phyloP scores from a whole-genome alignment of 148 eudicot species.

The Chenopodium formosanum region DNA sequence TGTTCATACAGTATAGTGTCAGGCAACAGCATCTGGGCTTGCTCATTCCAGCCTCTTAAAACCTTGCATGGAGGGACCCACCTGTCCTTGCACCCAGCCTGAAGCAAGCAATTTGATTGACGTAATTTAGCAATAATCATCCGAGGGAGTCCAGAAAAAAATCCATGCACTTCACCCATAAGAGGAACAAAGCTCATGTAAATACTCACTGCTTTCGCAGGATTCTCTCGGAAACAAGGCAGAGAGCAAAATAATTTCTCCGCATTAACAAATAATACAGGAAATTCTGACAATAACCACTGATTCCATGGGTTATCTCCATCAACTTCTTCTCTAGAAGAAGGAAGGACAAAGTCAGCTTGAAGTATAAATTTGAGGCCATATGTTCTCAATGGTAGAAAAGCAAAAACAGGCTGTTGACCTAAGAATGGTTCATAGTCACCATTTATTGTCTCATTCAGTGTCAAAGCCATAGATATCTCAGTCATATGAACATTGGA shows the following conservation, averaged over 20 bases:
- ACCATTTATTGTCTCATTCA: constrained; percentile 61
- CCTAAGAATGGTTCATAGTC: constrained; percentile 56
- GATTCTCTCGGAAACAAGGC: constrained; percentile 61
- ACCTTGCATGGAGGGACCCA: constrained; percentile 97
- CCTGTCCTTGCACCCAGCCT: constrained; percentile 53
- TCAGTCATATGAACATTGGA: constrained; percentile 73
- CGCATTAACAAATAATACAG: constrained; percentile 75
- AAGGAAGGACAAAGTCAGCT: constrained; percentile 98
- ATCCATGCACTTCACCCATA: constrained; percentile 91
- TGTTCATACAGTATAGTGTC: constrained; percentile 59
- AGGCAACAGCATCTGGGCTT: constrained; percentile 61
- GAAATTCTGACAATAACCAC: constrained; percentile 86
- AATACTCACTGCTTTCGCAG: constrained; percentile 70
- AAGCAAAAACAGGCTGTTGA: constrained; percentile 96
- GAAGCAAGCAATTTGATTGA: constrained; percentile 74
- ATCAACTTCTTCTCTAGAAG: constrained; percentile 98
- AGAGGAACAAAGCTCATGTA: constrained; percentile 95
- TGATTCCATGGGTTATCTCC: constrained; percentile 98
- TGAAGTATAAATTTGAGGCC: constrained; percentile 93
- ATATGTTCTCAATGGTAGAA: constrained; percentile 90
- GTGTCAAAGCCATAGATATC: constrained; percentile 84
- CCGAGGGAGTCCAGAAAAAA: constrained; percentile 81
- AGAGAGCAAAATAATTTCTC: constrained; percentile 67
- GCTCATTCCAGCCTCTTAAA: constrained; percentile 71
- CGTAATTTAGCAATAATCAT: constrained; percentile 82